Evolutionary conservation across 305 asterid genomes (phyloP).

Genomic region (Euphrasia arctica): DNA sequence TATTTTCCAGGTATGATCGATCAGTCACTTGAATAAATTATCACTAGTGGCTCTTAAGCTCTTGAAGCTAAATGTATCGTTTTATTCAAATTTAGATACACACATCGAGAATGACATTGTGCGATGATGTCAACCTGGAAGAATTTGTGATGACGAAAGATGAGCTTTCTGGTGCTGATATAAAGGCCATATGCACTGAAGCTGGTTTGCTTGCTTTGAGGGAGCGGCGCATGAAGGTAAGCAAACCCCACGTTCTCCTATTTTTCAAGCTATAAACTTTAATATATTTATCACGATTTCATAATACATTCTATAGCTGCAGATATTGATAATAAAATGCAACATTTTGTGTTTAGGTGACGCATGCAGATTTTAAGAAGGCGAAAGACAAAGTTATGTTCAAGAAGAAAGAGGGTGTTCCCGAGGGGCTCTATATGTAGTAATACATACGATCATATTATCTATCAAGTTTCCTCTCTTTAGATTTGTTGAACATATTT

Average conservation of each 20-base stretch:
- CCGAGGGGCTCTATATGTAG: constrained; percentile 48
- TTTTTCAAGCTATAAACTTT: background rate
- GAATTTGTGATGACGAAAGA: constrained; percentile 85
- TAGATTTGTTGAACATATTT: constrained; percentile 3
- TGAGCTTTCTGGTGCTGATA: constrained; percentile 80
- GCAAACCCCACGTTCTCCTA: background rate
- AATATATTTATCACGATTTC: no score
- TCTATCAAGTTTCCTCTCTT: background rate
- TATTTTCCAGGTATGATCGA: constrained; percentile 65
- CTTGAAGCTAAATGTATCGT: background rate
- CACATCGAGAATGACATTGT: constrained; percentile 73
- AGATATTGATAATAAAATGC: constrained; percentile 12
- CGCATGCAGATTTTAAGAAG: constrained; percentile 42
- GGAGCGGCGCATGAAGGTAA: constrained; percentile 82
- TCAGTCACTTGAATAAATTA: background rate
- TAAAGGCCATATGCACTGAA: constrained; percentile 80
- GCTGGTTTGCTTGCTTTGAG: constrained; percentile 83
- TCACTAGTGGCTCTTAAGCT: background rate
- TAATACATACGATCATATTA: background rate
- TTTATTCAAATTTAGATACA: constrained; percentile 42
- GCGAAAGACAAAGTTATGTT: constrained; percentile 50
- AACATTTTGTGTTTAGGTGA: constrained; percentile 28
- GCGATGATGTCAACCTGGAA: constrained; percentile 79
- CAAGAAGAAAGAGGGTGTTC: constrained; percentile 44
- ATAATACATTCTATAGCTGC: background rate